Evolutionary conservation across 805 yeast genomes (phyloP).

Genomic region (Teunomyces kruisii): DNA sequence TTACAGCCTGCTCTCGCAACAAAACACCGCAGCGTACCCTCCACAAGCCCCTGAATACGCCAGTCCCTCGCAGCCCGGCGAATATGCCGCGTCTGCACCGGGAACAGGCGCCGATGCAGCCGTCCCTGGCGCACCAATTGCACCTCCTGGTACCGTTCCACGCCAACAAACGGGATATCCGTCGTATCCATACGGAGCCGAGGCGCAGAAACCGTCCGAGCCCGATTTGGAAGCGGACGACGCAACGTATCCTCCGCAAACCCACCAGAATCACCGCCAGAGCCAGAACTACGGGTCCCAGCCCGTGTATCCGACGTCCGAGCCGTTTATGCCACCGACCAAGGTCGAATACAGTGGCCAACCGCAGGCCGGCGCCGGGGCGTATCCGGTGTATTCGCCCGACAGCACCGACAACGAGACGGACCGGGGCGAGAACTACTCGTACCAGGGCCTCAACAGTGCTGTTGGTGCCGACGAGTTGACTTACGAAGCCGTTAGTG

Average conservation of each 20-base stretch:
- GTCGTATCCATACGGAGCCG: not conserved
- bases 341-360: not conserved
- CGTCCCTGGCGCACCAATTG: not conserved
- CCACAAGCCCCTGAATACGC: not conserved
- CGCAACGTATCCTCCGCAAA: not conserved
- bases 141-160: no score
- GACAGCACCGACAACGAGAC: conserved; percentile 8
- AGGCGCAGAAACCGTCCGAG: conserved; percentile 8
- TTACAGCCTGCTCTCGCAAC: not conserved
- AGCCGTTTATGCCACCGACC: not conserved
- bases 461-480: not conserved
- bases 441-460: not conserved
- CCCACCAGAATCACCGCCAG: no score
- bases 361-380: not conserved
- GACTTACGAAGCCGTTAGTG: not conserved
- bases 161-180: conserved; percentile 10
- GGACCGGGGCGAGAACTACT: conserved; percentile 6
- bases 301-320: not conserved
- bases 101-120: no score
- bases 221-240: conserved; percentile 9
- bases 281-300: not conserved
- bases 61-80: not conserved
- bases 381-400: conserved; percentile 9
- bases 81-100: not conserved
- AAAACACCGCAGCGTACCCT: not conserved